Evolutionary conservation across 257 asterid species (phyloP).

Genomic region (Coffea canephora): DNA sequence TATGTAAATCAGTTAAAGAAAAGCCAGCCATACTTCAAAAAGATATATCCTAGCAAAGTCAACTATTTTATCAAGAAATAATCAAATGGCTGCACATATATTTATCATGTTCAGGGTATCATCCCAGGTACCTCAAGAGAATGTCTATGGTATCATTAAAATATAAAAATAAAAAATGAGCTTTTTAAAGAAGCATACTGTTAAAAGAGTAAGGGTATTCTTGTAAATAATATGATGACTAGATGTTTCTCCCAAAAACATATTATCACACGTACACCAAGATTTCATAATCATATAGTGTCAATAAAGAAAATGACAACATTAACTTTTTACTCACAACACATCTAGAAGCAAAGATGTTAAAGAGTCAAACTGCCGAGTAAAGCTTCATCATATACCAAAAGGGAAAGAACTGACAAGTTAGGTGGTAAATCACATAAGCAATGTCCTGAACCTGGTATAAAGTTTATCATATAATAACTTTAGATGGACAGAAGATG

Average conservation of each 20-base stretch:
- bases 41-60: not conserved
- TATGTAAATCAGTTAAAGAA: not conserved
- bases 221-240: too few relatives aligned
- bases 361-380: not conserved
- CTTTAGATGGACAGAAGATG: constrained; percentile 3
- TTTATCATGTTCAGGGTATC: not conserved
- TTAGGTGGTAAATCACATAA: not conserved
- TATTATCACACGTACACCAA: not conserved
- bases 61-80: not conserved
- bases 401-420: not conserved
- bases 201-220: too few relatives aligned
- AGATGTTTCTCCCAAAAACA: too few relatives aligned
- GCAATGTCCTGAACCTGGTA: not conserved
- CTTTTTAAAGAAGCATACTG: not conserved
- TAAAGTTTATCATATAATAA: not conserved
- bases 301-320: not conserved
- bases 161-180: not conserved
- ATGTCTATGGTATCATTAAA: not conserved
- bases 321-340: not conserved
- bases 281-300: not conserved
- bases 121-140: not conserved
- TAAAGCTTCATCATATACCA: not conserved
- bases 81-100: not conserved
- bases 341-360: not conserved
- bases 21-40: not conserved